Base-by-base conservation (phyloP, 2,329 filamentous ascomycete species). In the Penicillium expansum region DNA sequence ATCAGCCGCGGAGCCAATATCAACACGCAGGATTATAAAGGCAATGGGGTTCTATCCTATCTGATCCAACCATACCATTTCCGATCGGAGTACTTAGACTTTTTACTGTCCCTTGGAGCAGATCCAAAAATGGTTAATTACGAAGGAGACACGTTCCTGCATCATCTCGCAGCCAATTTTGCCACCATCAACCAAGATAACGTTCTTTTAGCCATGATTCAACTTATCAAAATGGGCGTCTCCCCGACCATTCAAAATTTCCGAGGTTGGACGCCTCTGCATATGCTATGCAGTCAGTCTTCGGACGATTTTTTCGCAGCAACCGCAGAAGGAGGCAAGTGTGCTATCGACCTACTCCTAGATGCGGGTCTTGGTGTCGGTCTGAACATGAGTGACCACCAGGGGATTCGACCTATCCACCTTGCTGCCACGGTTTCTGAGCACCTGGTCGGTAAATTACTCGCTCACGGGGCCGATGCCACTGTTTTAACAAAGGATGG, bases 401-500 rank as follows among this genome's bases (percentile, higher is more conserved):
- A 64, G 35, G 63, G 63, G 6, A 52, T 58, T 20, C 51, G 52
- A 6, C 64, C 65, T 4, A 62, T 67, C 13, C 65, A 66, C 24
- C 55, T 66, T 14, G 63, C 63, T 29, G 60, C 56, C 4, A 55
- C 62, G 3, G 39, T 50, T 13, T 64, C 63, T 0, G 62, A 63
- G 47, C 42, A 41, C 9, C 39, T 64, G 24, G 56, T 63, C 14
- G 54, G 37, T 11, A 62, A 57, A 38, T 39, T 67, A 3, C 62
- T 67, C 10, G 18, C n/a, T 8, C 35, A 52, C 5, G 65, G 64
- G n/a, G 59, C 64, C 11, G 58, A 59, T 43, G 29, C 50, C 2
- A 58, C 58, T 13, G 27, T 32, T 13, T 39, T 18, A 14, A 66
- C 63, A 2, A 60, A 52, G 9, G 61, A 67, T 29, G 60, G 61